A percentile compares a stretch with the other conserved stretches of the same genome.
phyloP scores from a whole-genome alignment of 148 eudicot species.

The Euryodendron excelsum region DNA sequence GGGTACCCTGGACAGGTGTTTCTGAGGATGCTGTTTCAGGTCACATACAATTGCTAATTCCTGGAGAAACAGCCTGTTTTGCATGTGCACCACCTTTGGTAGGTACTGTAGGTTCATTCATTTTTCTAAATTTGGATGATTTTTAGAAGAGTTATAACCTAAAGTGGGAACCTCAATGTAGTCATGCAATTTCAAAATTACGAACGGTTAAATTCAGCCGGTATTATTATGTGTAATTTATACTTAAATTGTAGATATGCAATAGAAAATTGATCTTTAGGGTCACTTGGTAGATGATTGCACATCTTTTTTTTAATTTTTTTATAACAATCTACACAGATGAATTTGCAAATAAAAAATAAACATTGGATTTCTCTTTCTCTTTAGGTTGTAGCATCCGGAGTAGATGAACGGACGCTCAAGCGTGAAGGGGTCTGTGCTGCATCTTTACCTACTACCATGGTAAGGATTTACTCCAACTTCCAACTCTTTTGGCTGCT shows the following conservation, averaged over 20 bases:
- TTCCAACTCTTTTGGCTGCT: conserved; percentile 3
- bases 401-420: conserved; percentile 89
- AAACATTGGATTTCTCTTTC: background rate
- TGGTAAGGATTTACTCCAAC: conserved; percentile 43
- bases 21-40: conserved; percentile 99
- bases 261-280: background rate
- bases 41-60: conserved; percentile 90
- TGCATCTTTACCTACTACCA: conserved; percentile 96
- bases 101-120: conserved; percentile 54
- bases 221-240: background rate
- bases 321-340: conserved; percentile 3
- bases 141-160: background rate
- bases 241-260: background rate
- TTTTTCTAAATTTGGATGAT: background rate
- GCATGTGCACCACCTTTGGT: conserved; percentile 99
- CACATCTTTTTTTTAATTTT: no score
- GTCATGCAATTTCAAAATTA: background rate
- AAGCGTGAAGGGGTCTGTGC: conserved; percentile 99
- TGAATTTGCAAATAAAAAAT: background rate
- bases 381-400: conserved; percentile 90
- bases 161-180: background rate
- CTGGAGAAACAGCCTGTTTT: conserved; percentile 98
- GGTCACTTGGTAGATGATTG: background rate
- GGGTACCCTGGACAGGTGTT: conserved; percentile 54
- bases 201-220: background rate